Evolutionary conservation across 108 stramenopile species (phyloP), one percentile per base, ranked within the genome.

Genomic region (Schizochytrium sp.): DNA sequence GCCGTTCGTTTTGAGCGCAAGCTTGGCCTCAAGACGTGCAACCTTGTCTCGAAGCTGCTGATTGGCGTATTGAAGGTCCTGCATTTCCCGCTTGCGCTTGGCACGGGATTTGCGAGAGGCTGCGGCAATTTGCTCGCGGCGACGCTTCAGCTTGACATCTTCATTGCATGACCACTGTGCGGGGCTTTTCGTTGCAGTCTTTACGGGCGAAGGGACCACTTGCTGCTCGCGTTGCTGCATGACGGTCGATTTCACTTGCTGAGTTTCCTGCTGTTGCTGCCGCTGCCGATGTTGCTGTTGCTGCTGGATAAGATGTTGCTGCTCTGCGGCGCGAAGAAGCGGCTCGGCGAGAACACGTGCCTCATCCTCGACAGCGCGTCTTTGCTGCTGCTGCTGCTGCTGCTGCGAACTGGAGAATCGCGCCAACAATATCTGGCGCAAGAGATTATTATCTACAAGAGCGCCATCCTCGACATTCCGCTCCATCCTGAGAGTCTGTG

Each of bases 11-110:
- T 16, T 8, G 55, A 57, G 55, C 23, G 43, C 19, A 12, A 83
- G 76, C 76, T 53, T 8, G 43, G 8, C 25, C 76, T 83, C 48
- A 18, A 83, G 76, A 12, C 76, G 48, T 6, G 48, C 51, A 23
- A 83, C 28, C 51, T 83, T 47, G 6, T 83, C 76, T 18, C 51
- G 12, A 5, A 83, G 76, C 51, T 83, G 45, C 48, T 53, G 76
- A 2, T 83, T 83, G 19, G 51, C 76, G 5, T 8, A 2, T 47
- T 53, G 76, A 12, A 83, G 76, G 23, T 83, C 76, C 76, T 83
- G 48, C 76, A 83, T 47, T 45, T 83, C 76, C 2, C 76, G 45
- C 76, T 83, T 83, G 76, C 76, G 76, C 76, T 83, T 83, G 2
- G 76, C 76, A 23, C 76, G 76, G 6, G 76, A 83, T 2, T 83